Percentiles rank a stretch among this genome's conserved stretches.
phyloP scores from a whole-genome alignment of 306 rosid species.

The Cicer chorassanicum region DNA sequence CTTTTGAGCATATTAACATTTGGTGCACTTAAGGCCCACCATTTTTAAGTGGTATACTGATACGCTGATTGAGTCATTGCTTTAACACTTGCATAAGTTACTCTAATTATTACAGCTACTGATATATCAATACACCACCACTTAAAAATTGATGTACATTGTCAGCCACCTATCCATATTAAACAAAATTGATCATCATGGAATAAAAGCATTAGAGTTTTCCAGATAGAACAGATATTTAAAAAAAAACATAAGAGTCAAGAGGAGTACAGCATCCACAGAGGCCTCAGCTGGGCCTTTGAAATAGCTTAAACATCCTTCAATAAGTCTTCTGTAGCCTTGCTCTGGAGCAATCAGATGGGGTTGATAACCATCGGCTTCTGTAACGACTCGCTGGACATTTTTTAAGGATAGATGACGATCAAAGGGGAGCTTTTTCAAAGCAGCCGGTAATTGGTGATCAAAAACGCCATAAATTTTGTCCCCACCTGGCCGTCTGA shows the following conservation, averaged over 20 bases:
- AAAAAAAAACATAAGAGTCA: not conserved
- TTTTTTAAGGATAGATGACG: constrained; percentile 44
- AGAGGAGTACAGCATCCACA: constrained; percentile 45
- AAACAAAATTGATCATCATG: not conserved
- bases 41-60: too few species aligned
- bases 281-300: constrained; percentile 49
- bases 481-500: constrained; percentile 46
- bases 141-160: not conserved
- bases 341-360: constrained; percentile 49
- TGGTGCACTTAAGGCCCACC: not conserved
- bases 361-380: constrained; percentile 49
- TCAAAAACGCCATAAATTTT: constrained; percentile 46
- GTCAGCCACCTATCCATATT: not conserved
- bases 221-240: constrained; percentile 8
- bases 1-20: not conserved
- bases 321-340: constrained; percentile 51
- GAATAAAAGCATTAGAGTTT: not conserved
- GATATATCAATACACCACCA: not conserved
- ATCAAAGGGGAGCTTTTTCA: constrained; percentile 46
- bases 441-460: constrained; percentile 47
- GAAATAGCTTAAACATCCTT: constrained; percentile 43
- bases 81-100: not conserved
- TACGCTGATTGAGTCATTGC: too few species aligned
- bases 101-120: not conserved
- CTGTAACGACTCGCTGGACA: constrained; percentile 41